A percentile compares a stretch with the other conserved stretches of the same genome.
Conservation (phyloP, 768 basidiomycete species). For the Lyophyllum shimeji region DNA sequence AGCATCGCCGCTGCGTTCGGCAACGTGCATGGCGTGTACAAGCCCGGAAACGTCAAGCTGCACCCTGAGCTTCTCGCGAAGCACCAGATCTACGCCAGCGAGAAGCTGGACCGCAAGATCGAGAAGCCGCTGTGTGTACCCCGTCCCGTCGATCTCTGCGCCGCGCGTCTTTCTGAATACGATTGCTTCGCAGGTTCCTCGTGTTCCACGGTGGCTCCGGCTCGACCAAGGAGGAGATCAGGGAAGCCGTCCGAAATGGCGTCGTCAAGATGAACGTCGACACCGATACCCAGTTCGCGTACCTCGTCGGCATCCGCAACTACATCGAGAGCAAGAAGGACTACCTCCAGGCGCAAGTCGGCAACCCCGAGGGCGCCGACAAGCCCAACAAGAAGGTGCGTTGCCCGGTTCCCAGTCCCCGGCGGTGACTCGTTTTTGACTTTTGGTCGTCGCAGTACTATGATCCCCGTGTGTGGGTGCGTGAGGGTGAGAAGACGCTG, state of each 20-base stretch:
- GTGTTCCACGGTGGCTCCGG: constrained; percentile 99
- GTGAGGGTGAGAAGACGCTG: constrained; percentile 97
- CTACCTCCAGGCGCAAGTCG: constrained; percentile 89
- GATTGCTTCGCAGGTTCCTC: constrained; percentile 69
- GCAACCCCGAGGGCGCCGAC: constrained; percentile 94
- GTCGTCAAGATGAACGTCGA: constrained; percentile 99
- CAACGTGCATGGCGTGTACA: constrained; percentile 99
- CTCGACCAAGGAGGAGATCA: constrained; percentile 94
- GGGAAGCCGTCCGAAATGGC: constrained; percentile 85
- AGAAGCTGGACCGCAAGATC: constrained; percentile 62
- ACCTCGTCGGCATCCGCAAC: constrained; percentile 85
- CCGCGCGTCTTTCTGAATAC: background rate
- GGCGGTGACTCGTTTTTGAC: background rate
- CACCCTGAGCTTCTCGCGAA: constrained; percentile 88
- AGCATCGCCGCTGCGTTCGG: constrained; percentile 98
- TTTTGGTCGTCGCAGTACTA: constrained; percentile 55
- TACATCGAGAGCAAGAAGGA: constrained; percentile 84
- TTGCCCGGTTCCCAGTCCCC: background rate
- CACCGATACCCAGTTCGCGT: constrained; percentile 93
- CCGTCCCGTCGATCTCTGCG: background rate
- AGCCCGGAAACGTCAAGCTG: constrained; percentile 95
- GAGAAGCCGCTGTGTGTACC: constrained; percentile 80
- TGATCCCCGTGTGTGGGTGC: constrained; percentile 98
- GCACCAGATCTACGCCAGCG: constrained; percentile 78
- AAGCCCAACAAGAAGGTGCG: constrained; percentile 98